Conservation (phyloP, 768 basidiomycete species). For the Tylopilus sp. region DNA sequence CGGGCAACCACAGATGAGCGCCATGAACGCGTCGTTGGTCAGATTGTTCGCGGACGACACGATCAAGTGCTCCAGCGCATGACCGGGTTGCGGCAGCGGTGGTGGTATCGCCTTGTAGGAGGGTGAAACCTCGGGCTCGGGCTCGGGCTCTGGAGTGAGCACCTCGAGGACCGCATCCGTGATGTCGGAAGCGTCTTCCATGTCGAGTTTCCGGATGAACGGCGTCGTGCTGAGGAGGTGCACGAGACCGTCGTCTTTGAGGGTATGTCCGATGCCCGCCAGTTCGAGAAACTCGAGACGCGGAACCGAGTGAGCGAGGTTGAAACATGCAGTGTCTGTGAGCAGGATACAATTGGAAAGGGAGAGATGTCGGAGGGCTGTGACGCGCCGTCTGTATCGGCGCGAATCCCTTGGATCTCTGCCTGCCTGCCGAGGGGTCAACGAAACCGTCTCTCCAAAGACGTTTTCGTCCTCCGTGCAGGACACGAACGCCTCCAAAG, state of each 20-base stretch:
- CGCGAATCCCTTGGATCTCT: slow-evolving; percentile 49
- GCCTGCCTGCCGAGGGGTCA: slow-evolving; percentile 64
- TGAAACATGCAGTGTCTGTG: slow-evolving; percentile 71
- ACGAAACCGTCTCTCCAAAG: slow-evolving; percentile 41
- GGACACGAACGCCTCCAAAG: slow-evolving; percentile 67
- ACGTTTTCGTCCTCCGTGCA: slow-evolving; percentile 35
- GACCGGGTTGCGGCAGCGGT: slow-evolving; percentile 55
- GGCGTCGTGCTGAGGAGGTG: slow-evolving; percentile 68
- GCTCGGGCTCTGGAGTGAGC: slow-evolving; percentile 48
- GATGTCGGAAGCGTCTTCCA: slow-evolving; percentile 79
- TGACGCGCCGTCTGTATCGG: slow-evolving; percentile 57
- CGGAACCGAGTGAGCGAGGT: slow-evolving; percentile 69
- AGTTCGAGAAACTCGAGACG: slow-evolving; percentile 75
- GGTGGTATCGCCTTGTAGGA: slow-evolving; percentile 15
- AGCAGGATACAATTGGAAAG: slow-evolving; percentile 69
- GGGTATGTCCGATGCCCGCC: slow-evolving; percentile 64
- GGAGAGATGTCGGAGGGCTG: slow-evolving; percentile 67
- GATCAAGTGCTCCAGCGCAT: slow-evolving; percentile 66
- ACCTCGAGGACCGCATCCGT: slow-evolving; percentile 67
- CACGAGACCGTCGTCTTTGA: slow-evolving; percentile 73
- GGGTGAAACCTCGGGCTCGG: slow-evolving; percentile 4
- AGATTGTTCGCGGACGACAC: slow-evolving; percentile 67
- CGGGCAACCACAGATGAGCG: slow-evolving; percentile 62
- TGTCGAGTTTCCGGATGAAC: slow-evolving; percentile 68
- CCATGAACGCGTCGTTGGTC: slow-evolving; percentile 58